A percentile compares a stretch with the other conserved stretches of the same genome.
phyloP scores from a whole-genome alignment of 208 protist species.

The Endotrypanum monterogeii region DNA sequence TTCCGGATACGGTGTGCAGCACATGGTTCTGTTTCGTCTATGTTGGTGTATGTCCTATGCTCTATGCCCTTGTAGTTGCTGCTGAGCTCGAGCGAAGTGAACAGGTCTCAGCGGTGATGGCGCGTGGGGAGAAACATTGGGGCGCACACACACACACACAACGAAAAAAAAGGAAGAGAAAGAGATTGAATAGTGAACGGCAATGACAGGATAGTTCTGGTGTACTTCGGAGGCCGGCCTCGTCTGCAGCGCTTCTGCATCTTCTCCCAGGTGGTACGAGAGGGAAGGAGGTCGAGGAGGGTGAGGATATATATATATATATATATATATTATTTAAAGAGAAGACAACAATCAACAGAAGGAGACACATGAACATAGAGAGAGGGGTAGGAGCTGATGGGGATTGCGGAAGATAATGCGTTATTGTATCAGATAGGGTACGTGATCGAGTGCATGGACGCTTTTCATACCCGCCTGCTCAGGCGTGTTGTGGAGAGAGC shows the following conservation, averaged over 20 bases:
- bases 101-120: neutral
- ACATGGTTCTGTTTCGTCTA: neutral
- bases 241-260: conserved; percentile 28
- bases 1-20: neutral
- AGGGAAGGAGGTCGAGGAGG: neutral
- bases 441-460: neutral
- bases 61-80: neutral
- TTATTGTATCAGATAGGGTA: neutral
- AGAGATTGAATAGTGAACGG: neutral
- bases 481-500: neutral
- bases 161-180: neutral
- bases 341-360: neutral
- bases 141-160: neutral
- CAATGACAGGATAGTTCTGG: conserved; percentile 42
- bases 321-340: no score
- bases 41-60: no score
- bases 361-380: no score
- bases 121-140: no score
- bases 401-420: no score
- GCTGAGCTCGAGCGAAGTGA: neutral
- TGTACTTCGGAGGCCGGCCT: neutral
- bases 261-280: conserved; percentile 4
- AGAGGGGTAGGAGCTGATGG: no score
- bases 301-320: no score
- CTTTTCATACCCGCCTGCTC: neutral